Base-by-base conservation (phyloP, 2,329 filamentous ascomycete species). In the Xylariaceae sp. region DNA sequence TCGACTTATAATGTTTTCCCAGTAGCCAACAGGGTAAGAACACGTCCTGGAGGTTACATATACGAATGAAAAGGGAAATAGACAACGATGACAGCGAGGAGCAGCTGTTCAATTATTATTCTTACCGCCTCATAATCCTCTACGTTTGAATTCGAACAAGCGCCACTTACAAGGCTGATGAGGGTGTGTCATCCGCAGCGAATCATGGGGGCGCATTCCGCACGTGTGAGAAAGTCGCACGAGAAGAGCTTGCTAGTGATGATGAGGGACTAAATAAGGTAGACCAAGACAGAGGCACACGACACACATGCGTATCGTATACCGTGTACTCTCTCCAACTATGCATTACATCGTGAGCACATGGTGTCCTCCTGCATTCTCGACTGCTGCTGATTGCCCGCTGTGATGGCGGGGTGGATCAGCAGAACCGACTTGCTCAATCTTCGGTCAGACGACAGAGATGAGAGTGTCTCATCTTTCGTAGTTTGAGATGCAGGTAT, bases 201-300 rank as follows among this genome's bases (percentile, higher is more conserved):
- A 67, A 67, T 67, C 64, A 64, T 42, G 56, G 27, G 40, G 40
- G 43, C 1, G 42, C 44, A 64, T 66, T 53, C 45, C 57, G 59
- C 65, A 67, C 65, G 65, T 67, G 65, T 64, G 58, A 55, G 45
- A 33, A 15, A n/a, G 36, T 30, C 26, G 16, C 7, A 44, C 46
- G 37, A 46, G 15, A 41, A 50, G 36, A 50, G 26, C 48, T 21
- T 27, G 13, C n/a, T n/a, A 32, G 54, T 56, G 57, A 58, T 62
- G 52, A 41, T 57, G 24, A 27, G 35, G 48, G 50, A 45, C 27
- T 20, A 37, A 30, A 23, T 16, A 27, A 10, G 11, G 21, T 16
- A 42, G 11, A 15, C 30, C 4, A 33, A 15, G 4, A 9, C 3
- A 15, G 16, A 11, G 3, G 4, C 11, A 9, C 11, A 4, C 30